Base-by-base conservation (phyloP, 169 alveolate species). In the Plasmodium knowlesi region DNA sequence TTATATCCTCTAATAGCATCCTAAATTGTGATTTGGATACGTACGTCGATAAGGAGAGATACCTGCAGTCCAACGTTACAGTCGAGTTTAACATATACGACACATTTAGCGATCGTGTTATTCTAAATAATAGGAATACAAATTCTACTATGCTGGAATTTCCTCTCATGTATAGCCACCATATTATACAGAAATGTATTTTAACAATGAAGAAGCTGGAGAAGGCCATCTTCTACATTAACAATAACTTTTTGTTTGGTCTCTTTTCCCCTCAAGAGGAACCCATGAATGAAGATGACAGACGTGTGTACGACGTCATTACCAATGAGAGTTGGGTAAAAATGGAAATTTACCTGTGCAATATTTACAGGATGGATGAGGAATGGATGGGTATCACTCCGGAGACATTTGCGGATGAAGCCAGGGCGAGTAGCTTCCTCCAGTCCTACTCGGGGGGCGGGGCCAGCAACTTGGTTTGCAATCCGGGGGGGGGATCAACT, bases 141-240 rank as follows among this genome's bases (percentile, higher is more conserved):
- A 91, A 91, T n/a, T 91, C 95, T 0, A 91, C 92, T 32, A 91
- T 91, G 95, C 14, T 91, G 10, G 95, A 91, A 50, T 91, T 91
- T 37, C 95, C 95, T 6, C 67, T 91, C 4, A 43, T 91, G 61
- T 70, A 81, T 19, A 82, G 95, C 46, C 95, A 91, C 32, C 50
- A 37, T 70, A 82, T 91, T 67, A 82, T 91, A 43, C 91, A 91
- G 57, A 91, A 91, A 81, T 91, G 95, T 46, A 82, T 91, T n/a
- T 39, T 91, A 10, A 91, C 95, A 19, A 91, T 91, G 95, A 91
- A 91, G 57, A 91, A 91, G 61, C 34, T 91, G 1, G 95, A 91
- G 43, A 91, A 91, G 25, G 83, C 95, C 3, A 91, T 91, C 30
- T 91, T 91, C 39, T 91, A 91, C n/a, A 91, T 91, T 82, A 91